Conservation (phyloP, 768 basidiomycete species). For the Leccinellum rugosiceps region DNA sequence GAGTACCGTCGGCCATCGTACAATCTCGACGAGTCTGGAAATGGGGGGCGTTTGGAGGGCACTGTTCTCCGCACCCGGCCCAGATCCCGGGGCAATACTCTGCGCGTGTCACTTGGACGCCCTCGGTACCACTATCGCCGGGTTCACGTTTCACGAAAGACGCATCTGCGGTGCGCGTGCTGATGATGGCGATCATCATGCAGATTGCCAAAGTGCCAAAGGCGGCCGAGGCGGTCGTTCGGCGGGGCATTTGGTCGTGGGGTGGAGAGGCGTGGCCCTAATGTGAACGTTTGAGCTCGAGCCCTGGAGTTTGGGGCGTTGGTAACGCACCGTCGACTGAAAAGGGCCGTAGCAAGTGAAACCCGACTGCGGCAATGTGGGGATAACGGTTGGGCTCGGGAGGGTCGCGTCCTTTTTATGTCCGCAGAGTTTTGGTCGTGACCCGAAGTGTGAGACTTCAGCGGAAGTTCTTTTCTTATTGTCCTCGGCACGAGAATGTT, state of each 20-base stretch:
- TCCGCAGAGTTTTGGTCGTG: background rate
- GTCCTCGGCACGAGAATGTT: background rate
- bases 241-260: background rate
- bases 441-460: too few relatives aligned
- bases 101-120: background rate
- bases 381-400: background rate
- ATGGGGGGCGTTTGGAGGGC: conserved; percentile 6
- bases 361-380: background rate
- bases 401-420: background rate
- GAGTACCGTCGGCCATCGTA: background rate
- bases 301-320: background rate
- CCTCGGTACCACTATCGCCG: background rate
- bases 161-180: background rate
- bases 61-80: conserved; percentile 11
- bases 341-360: background rate
- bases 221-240: background rate
- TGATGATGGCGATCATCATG: background rate
- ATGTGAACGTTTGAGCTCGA: background rate
- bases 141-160: background rate
- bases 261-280: background rate
- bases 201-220: background rate
- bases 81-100: conserved; percentile 11
- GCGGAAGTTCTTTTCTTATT: background rate
- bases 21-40: conserved; percentile 14
- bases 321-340: background rate